Evolutionary conservation across 108 stramenopile species (phyloP), one percentile per base, ranked within the genome.

Genomic region (Nitzschia putrida): DNA sequence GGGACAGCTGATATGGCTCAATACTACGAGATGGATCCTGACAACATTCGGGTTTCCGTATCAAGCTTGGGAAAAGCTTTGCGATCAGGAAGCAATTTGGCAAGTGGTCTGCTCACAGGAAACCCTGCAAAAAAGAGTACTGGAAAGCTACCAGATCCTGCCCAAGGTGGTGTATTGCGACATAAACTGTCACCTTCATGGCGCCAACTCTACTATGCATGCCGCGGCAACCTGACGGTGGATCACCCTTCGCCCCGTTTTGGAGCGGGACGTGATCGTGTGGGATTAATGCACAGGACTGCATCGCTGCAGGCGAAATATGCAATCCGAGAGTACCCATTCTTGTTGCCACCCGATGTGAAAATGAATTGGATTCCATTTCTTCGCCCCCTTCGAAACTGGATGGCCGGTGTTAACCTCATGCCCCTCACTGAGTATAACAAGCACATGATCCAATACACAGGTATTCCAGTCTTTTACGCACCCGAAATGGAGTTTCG

Each of bases 101-200:
- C 87, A n/a, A 79, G 68, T 39, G 92, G 92, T 7, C 54, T 94
- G 43, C 73, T 79, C 43, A 91, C 89, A 18, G 92, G 92, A 49
- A 71, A 82, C 43, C 86, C 88, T 23, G 73, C 88, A 16, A 87
- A 90, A 22, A 74, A 74, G 4, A 50, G 58, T 10, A 85, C 73
- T 42, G 92, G 92, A 4, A 88, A 83, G 25, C 52, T 91, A 45
- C 47, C 72, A 24, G 52, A 66, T 4, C 64, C 79, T 43, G 74
- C 79, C 29, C 85, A 88, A 41, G 89, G 89, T 7, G 92, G 89
- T 24, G 76, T 78, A 21, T 76, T 94, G 53, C 74, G 92, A n/a
- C 88, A 94, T 68, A 94, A 94, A 53, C 83, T 94, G 64, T 77
- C 91, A 11, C 92, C 92, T 25, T 78, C 86, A 40, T 88, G 88